Evolutionary conservation across 148 eudicot genomes (phyloP).

Genomic region (Camellia japonica): DNA sequence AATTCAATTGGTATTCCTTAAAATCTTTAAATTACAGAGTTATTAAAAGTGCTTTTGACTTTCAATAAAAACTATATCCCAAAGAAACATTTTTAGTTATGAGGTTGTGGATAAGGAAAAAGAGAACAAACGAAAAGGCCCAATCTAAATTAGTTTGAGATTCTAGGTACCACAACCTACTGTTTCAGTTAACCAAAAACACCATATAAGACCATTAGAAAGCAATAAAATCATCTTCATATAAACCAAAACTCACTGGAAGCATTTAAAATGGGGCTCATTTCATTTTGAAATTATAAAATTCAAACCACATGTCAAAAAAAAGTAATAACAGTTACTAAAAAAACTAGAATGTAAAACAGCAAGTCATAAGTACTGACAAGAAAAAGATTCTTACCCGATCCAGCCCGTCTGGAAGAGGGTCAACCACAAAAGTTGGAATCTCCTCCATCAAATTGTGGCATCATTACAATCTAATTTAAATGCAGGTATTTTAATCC

Average conservation of each 20-base stretch:
- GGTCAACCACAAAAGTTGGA: slow-evolving; percentile 50
- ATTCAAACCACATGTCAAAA: neutral
- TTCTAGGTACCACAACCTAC: neutral
- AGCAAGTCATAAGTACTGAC: neutral
- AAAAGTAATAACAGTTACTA: neutral
- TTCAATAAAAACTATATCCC: too few species aligned
- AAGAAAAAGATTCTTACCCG: slow-evolving; percentile 18
- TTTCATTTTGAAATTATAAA: neutral
- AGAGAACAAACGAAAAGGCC: too few species aligned
- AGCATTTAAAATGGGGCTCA: neutral
- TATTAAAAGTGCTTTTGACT: too few species aligned
- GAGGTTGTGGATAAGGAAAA: too few species aligned
- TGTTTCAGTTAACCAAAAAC: neutral
- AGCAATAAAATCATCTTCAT: neutral
- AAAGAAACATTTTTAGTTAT: too few species aligned
- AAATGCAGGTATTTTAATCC: too few species aligned
- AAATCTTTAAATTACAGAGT: too few species aligned
- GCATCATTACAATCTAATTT: too few species aligned
- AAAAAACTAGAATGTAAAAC: neutral
- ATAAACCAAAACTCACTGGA: neutral
- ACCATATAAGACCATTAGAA: neutral
- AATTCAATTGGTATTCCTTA: too few species aligned
- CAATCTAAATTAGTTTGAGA: neutral
- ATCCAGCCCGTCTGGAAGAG: slow-evolving; percentile 44
- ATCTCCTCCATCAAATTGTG: slow-evolving; percentile 48